Conservation (phyloP, 768 basidiomycete genomes). For the Lentinula sp. region DNA sequence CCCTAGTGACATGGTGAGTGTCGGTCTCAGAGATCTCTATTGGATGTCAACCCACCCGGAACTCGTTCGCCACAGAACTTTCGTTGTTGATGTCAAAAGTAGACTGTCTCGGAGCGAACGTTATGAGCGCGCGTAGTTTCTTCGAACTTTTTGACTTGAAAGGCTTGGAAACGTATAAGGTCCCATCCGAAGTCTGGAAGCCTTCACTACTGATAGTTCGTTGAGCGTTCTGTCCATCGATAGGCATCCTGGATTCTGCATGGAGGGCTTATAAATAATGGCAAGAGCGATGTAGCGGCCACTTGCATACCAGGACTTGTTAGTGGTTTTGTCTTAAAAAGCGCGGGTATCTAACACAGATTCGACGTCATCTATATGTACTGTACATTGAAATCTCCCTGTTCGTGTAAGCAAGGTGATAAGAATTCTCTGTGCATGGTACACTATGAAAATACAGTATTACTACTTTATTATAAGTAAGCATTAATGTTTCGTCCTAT, state of each 20-base stretch:
- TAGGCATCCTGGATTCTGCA: not conserved
- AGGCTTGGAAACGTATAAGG: constrained; percentile 69
- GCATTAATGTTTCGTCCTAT: not conserved
- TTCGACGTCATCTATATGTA: not conserved
- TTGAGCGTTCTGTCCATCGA: not conserved
- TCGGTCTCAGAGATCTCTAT: not conserved
- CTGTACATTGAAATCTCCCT: not conserved
- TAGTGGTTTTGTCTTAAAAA: too few relatives aligned
- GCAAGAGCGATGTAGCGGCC: not conserved
- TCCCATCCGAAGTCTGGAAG: constrained; percentile 55
- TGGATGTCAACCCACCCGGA: constrained; percentile 48
- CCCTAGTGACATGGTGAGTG: constrained; percentile 40
- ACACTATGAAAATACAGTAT: not conserved
- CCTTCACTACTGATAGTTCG: constrained; percentile 30
- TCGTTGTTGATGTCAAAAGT: constrained; percentile 81
- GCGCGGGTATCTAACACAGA: too few relatives aligned
- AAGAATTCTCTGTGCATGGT: not conserved
- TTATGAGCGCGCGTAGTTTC: constrained; percentile 76
- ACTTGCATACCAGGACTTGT: too few relatives aligned
- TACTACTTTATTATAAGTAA: not conserved
- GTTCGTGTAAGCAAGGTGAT: not conserved
- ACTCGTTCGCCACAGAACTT: constrained; percentile 72
- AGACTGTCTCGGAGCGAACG: constrained; percentile 83
- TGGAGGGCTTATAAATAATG: not conserved
- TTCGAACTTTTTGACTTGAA: constrained; percentile 70